Percentiles rank a stretch among this genome's conserved stretches.
Evolutionary conservation across 2,329 filamentous ascomycete genomes (phyloP).

Genomic region (Alternaria atra): DNA sequence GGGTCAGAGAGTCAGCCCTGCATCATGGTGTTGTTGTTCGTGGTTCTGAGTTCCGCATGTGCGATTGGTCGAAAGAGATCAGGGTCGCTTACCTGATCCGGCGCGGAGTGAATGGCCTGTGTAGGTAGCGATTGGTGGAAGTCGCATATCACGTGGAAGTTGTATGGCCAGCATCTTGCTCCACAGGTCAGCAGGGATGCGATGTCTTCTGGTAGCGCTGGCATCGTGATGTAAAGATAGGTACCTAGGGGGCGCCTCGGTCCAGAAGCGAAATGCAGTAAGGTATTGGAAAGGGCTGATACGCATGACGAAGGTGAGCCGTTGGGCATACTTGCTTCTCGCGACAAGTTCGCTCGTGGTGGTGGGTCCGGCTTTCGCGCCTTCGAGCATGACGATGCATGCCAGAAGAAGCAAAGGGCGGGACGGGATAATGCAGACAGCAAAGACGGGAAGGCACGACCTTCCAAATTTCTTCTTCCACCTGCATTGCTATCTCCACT

Average conservation of each 20-base stretch:
- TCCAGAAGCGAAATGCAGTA: slow-evolving; percentile 19
- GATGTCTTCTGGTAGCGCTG: slow-evolving; percentile 16
- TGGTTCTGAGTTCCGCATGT: slow-evolving; percentile 13
- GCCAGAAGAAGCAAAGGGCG: slow-evolving; percentile 18
- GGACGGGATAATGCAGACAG: slow-evolving; percentile 14
- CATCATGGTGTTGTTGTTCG: slow-evolving; percentile 11
- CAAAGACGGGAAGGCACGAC: slow-evolving; percentile 19
- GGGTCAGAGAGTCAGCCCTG: slow-evolving; percentile 32
- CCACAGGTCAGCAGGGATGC: slow-evolving; percentile 27
- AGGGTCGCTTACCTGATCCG: slow-evolving; percentile 20
- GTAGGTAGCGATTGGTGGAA: slow-evolving; percentile 22
- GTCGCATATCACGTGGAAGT: slow-evolving; percentile 26
- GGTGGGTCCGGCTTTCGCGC: slow-evolving; percentile 7
- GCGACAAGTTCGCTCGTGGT: slow-evolving; percentile 5
- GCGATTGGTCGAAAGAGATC: slow-evolving; percentile 13
- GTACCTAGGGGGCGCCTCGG: slow-evolving; percentile 13
- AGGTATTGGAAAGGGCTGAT: slow-evolving; percentile 21
- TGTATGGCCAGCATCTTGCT: slow-evolving; percentile 16
- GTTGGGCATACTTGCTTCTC: slow-evolving; percentile 20
- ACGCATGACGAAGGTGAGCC: slow-evolving; percentile 11
- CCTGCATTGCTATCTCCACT: slow-evolving; percentile 20
- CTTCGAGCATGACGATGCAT: slow-evolving; percentile 16
- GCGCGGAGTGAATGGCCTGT: slow-evolving; percentile 28
- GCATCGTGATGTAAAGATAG: slow-evolving; percentile 11
- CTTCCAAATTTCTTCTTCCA: slow-evolving; percentile 12